Conservation (phyloP, 441 rosid genomes). For the Gossypium schwendimanii region DNA sequence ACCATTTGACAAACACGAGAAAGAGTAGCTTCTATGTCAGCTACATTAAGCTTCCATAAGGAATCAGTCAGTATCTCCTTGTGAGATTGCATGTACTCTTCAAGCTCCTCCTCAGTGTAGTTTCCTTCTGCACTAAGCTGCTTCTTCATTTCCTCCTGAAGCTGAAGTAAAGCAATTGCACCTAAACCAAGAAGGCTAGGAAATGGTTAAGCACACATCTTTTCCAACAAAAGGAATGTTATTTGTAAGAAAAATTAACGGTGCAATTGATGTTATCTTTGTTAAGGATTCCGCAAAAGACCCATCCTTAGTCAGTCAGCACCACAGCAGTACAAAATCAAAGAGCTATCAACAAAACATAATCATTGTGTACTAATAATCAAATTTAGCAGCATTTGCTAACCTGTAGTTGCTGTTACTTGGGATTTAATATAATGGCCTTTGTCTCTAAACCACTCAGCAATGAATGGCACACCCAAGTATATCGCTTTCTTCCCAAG, state of each 20-base stretch:
- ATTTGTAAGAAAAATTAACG: neutral
- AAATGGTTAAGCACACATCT: neutral
- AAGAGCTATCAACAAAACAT: neutral
- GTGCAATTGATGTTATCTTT: neutral
- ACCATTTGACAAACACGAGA: conserved; percentile 97
- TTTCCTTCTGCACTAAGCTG: conserved; percentile 77
- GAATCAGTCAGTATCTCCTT: conserved; percentile 90
- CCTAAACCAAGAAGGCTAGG: conserved; percentile 39
- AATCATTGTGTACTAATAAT: conserved; percentile 11
- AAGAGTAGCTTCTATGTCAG: conserved; percentile 91
- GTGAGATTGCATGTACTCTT: conserved; percentile 72
- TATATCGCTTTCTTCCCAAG: conserved; percentile 80
- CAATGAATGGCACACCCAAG: conserved; percentile 80
- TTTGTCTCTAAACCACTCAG: conserved; percentile 97
- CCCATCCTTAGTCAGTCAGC: neutral
- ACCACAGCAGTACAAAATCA: neutral
- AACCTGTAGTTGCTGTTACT: conserved; percentile 94
- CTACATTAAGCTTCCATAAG: conserved; percentile 92
- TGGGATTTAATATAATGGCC: conserved; percentile 91
- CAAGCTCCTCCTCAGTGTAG: conserved; percentile 82
- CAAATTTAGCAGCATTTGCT: conserved; percentile 17
- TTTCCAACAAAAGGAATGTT: neutral
- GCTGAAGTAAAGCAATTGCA: conserved; percentile 89
- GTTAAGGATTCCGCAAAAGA: neutral
- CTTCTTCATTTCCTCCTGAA: conserved; percentile 95